Conservation (phyloP, 1,284 basidiomycete genomes). For the Blastosporella zonata region DNA sequence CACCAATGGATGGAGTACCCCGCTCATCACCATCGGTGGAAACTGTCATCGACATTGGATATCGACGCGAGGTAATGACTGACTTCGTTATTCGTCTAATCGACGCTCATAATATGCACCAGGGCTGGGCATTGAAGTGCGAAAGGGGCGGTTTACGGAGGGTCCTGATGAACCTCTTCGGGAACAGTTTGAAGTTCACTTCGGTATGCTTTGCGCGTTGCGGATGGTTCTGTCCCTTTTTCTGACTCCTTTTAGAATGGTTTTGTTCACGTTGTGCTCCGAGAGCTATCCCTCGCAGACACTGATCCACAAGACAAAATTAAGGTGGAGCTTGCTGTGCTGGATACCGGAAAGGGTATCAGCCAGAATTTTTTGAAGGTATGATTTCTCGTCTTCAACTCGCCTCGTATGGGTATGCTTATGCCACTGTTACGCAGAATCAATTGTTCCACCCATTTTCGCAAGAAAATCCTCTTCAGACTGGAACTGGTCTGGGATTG, state of each 20-base stretch:
- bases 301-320: conserved; percentile 56
- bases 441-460: conserved; percentile 97
- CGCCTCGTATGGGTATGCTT: conserved; percentile 3
- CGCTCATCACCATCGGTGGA: conserved; percentile 55
- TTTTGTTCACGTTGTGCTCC: conserved; percentile 83
- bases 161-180: conserved; percentile 93
- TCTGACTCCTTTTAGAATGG: conserved; percentile 54
- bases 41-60: conserved; percentile 85
- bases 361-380: conserved; percentile 86
- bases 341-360: conserved; percentile 93
- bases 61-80: conserved; percentile 53
- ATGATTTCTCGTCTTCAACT: not conserved
- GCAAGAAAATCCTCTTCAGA: conserved; percentile 88
- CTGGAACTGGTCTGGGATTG: conserved; percentile 93
- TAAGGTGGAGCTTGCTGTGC: conserved; percentile 82
- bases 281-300: conserved; percentile 61
- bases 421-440: conserved; percentile 52
- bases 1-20: conserved; percentile 30
- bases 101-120: conserved; percentile 11
- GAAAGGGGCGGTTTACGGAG: conserved; percentile 92
- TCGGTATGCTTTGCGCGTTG: conserved; percentile 40
- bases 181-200: conserved; percentile 94
- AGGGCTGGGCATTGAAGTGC: conserved; percentile 88
- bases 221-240: not conserved
- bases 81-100: not conserved